These are phyloP conservation scores for Phytophthora brassicae DNA, from an alignment of 352 stramenopile genomes.

Conservation along the genomic window DNA sequence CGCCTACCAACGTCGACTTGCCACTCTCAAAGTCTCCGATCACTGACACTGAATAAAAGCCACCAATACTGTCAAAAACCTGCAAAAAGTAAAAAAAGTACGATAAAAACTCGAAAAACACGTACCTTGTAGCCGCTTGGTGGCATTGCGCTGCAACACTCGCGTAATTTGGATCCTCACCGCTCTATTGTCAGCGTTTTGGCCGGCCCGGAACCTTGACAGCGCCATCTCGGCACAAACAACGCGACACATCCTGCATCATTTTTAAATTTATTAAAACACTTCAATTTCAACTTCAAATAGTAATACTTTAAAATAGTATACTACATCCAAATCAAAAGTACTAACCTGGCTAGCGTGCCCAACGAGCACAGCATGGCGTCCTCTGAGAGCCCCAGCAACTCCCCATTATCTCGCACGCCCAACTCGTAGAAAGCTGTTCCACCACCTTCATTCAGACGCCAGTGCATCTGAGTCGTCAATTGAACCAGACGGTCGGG, in stretches of 20 bases:
- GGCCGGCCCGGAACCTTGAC: slow-evolving; percentile 53
- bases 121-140: slow-evolving; percentile 63
- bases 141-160: slow-evolving; percentile 50
- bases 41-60: slow-evolving; percentile 57
- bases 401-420: slow-evolving; percentile 80
- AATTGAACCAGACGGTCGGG: slow-evolving; percentile 82
- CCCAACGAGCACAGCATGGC: slow-evolving; percentile 72
- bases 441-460: slow-evolving; percentile 86
- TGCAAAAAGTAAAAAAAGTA: neutral
- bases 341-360: slow-evolving; percentile 52
- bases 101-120: neutral
- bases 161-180: slow-evolving; percentile 52
- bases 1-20: slow-evolving; percentile 89
- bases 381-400: slow-evolving; percentile 65
- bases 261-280: too few relatives aligned
- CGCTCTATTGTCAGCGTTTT: slow-evolving; percentile 36
- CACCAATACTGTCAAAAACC: neutral
- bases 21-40: slow-evolving; percentile 86
- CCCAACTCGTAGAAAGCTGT: slow-evolving; percentile 88
- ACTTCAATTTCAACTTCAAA: slow-evolving; percentile 10
- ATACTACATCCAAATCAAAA: too few relatives aligned
- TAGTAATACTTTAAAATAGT: neutral
- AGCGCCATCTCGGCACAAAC: slow-evolving; percentile 70
- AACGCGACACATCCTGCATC: slow-evolving; percentile 76
- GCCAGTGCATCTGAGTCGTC: slow-evolving; percentile 90